Percentiles rank a stretch among this genome's conserved stretches.
Evolutionary conservation across 2,329 filamentous ascomycete genomes (phyloP).

Genomic region (Gremmenia infestans): DNA sequence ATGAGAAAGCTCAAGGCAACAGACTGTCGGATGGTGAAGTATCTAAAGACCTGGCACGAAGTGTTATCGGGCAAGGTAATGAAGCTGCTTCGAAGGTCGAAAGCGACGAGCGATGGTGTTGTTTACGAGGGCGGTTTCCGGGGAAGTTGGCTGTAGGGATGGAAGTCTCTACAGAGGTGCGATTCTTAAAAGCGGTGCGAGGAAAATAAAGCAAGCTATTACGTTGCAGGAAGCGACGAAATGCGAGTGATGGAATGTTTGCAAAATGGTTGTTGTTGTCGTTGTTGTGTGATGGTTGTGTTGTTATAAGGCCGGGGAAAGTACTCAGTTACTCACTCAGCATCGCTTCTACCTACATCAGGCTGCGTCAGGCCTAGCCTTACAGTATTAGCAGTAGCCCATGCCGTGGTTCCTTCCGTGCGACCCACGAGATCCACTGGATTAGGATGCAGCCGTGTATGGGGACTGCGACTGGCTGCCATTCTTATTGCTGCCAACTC

Average conservation of each 20-base stretch:
- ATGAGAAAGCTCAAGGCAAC: constrained; percentile 22
- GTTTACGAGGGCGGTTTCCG: constrained; percentile 8
- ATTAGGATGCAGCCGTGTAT: neutral
- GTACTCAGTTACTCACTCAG: neutral
- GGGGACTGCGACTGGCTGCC: too few relatives aligned
- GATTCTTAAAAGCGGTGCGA: constrained; percentile 9
- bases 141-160: constrained; percentile 19
- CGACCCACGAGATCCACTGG: neutral
- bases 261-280: neutral
- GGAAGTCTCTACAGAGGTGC: constrained; percentile 17
- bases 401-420: neutral
- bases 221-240: constrained; percentile 18
- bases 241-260: constrained; percentile 19
- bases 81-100: constrained; percentile 21
- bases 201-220: constrained; percentile 12
- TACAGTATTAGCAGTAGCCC: neutral
- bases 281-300: neutral
- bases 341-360: neutral
- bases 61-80: constrained; percentile 24
- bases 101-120: constrained; percentile 16
- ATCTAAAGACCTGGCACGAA: constrained; percentile 13
- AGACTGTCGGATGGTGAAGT: constrained; percentile 17
- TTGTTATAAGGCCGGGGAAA: neutral
- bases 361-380: neutral
- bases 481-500: neutral